Base-by-base conservation (phyloP, 2,329 filamentous ascomycete genomes). In the Aspergillus transmontanensis region DNA sequence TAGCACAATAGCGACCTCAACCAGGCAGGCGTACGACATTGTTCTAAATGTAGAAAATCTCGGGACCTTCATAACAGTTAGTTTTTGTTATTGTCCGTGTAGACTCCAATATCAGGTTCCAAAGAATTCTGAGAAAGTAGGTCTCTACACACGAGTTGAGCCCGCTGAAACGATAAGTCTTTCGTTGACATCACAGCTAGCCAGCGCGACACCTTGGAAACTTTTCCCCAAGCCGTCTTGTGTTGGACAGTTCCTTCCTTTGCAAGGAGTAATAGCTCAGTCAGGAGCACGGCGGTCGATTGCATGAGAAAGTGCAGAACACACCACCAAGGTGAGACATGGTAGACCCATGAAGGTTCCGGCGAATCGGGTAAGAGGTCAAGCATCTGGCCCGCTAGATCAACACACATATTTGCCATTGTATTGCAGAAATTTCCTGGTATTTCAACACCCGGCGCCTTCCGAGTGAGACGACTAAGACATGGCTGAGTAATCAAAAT, bases 401-500 rank as follows among this genome's bases (percentile, higher is more conserved):
- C 69, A 23, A 80, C 70, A 48, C 80, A 81, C 9, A 71, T 66
- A 6, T 63, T 60, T 10, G 79, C 79, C 62, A 76, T 75, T 12
- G 66, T 66, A 26, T 73, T 72, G 58, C 77, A 79, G 51, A 75
- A 72, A 19, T 68, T 68, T 21, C 73, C 69, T 16, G 68, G 67
- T 16, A 71, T 66, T n/a, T 60, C 48, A 69, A 72, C 58, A 23
- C 69, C 63, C 11, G 71, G 63, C 23, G 73, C 62, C 32, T 74
- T 72, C 41, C 72, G 73, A 26, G 76, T 73, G 21, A 77, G 65
- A 19, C 75, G 76, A 60, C 76, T 79, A 16, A 81, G 75, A 61
- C 78, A 82, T 32, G 80, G 80, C 50, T 81, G 79, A 50, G 78
- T 72, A 30, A 81, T 76, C 14, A 80, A 72, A 55, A 80, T 74